phyloP scores from a whole-genome alignment of 805 yeast genomes.

The Suhomyces pyralidae region DNA sequence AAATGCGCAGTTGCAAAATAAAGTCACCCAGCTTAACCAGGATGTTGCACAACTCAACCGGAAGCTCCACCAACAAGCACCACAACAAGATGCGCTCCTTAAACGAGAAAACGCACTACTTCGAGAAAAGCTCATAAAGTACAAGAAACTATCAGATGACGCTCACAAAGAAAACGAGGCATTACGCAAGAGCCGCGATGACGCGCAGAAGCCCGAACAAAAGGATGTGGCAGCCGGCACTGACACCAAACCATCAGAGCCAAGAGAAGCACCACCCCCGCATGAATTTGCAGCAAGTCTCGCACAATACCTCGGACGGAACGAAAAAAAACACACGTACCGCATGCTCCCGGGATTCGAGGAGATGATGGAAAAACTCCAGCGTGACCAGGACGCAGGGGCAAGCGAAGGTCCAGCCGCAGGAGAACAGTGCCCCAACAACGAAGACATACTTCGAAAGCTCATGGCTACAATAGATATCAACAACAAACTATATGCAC shows the following conservation, averaged over 20 bases:
- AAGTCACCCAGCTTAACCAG: constrained; percentile 11
- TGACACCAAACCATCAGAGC: not conserved
- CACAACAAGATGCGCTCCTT: constrained; percentile 19
- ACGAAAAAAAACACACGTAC: not conserved
- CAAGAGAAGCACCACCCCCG: not conserved
- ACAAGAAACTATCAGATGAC: constrained; percentile 18
- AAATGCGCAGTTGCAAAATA: constrained; percentile 11
- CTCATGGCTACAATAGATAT: constrained; percentile 1
- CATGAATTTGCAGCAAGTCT: not conserved
- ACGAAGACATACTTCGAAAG: not conserved
- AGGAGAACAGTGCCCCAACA: not conserved
- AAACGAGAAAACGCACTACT: constrained; percentile 28
- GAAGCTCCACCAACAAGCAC: constrained; percentile 12
- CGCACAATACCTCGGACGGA: not conserved
- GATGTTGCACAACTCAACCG: constrained; percentile 13
- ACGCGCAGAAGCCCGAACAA: not conserved
- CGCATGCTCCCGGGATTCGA: constrained; percentile 6
- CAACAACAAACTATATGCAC: not conserved
- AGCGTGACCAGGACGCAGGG: not conserved
- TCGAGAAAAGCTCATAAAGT: constrained; percentile 33
- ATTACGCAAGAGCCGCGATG: not conserved
- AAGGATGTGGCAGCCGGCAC: not conserved
- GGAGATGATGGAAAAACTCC: constrained; percentile 6
- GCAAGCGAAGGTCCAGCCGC: not conserved
- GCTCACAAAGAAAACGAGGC: constrained; percentile 5